Conservation (phyloP, 2,329 filamentous ascomycete genomes). For the Delphinella strobiligena region DNA sequence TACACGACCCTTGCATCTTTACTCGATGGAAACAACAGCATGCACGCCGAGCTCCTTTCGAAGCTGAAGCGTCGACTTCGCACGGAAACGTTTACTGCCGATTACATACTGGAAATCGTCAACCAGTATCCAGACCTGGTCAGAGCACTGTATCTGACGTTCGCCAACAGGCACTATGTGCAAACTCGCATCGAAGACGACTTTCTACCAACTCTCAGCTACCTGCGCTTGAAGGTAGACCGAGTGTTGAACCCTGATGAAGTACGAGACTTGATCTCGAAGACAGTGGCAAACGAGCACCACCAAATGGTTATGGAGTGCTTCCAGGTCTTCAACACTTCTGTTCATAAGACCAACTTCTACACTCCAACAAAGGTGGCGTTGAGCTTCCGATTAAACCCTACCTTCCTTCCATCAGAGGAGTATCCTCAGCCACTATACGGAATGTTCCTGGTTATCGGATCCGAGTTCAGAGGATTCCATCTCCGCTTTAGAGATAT, state of each 20-base stretch:
- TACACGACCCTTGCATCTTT: slow-evolving; percentile 78
- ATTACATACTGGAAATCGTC: slow-evolving; percentile 98
- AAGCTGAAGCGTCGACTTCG: slow-evolving; percentile 93
- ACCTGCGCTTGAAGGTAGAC: slow-evolving; percentile 53
- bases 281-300: slow-evolving; percentile 80
- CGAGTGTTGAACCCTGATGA: slow-evolving; percentile 64
- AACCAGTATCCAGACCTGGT: slow-evolving; percentile 78
- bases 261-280: slow-evolving; percentile 65
- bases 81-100: slow-evolving; percentile 93
- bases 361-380: slow-evolving; percentile 98
- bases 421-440: slow-evolving; percentile 92
- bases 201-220: slow-evolving; percentile 58
- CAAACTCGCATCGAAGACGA: slow-evolving; percentile 55
- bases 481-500: slow-evolving; percentile 97
- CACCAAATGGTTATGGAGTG: slow-evolving; percentile 97
- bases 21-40: slow-evolving; percentile 67
- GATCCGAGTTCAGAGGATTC: slow-evolving; percentile 92
- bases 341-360: slow-evolving; percentile 91
- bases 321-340: slow-evolving; percentile 89
- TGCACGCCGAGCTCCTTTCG: slow-evolving; percentile 74
- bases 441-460: slow-evolving; percentile 98
- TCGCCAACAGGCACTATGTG: slow-evolving; percentile 75
- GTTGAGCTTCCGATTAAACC: slow-evolving; percentile 87
- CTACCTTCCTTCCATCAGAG: slow-evolving; percentile 73
- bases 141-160: slow-evolving; percentile 77